Evolutionary conservation across 2,329 filamentous ascomycete species (phyloP), one percentile per base, ranked within the genome.

Genomic region (Capronia americana): DNA sequence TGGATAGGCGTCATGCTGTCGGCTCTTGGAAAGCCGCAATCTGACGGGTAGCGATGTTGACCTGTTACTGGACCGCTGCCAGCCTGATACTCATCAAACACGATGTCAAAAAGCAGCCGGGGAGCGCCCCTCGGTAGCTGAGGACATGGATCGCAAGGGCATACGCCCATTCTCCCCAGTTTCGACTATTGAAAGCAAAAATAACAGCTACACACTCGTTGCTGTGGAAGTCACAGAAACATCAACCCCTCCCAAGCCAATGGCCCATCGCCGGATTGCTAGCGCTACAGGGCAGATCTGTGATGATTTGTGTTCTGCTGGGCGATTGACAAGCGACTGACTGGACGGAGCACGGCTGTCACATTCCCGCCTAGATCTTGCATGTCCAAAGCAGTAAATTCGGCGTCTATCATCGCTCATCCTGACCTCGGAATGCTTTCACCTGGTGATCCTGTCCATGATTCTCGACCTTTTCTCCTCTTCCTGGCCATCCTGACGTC

Each of bases 71-170:
- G 57, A 51, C 41, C 4, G 12, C 41, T 26, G 41, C 38, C 57
- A 60, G 57, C 57, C 57, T 60, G 57, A 34, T 50, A 14, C 41
- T 50, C 57, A 60, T 50, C 57, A 50, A 50, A 32, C 11, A 51
- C 14, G 30, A 26, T 34, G 28, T 44, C 56, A n/a, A 38, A 48
- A 17, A 41, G 4, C 55, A 44, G 55, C 55, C 55, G 20, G 28
- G 30, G 32, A 24, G 1, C 1, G 26, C 26, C 20, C 50, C 24
- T 12, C 28, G 50, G 50, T 7, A 32, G 53, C 53, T 55, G 51
- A 55, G 24, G 17, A 28, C 26, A n/a, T 55, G 53, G 24, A 32
- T n/a, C 4, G 2, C 3, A n/a, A 28, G 28, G 50, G 12, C n/a
- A 8, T 3, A 20, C 12, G 26, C 28, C 17, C 28, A 17, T 28